phyloP scores from a whole-genome alignment of 352 stramenopile species.

The Peronospora destructor region DNA sequence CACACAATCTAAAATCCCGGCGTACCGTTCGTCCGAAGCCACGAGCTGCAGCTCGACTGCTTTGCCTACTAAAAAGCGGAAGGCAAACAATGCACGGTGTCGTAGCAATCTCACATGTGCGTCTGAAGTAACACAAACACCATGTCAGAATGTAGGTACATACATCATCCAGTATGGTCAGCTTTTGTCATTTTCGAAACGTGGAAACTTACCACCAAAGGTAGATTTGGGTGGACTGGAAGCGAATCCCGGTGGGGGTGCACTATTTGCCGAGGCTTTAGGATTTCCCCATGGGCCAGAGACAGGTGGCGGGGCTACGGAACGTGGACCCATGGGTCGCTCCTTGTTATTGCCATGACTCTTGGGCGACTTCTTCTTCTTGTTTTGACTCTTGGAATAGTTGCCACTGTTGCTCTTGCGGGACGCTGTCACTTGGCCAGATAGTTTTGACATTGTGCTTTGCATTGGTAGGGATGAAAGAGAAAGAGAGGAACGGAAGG shows the following conservation, averaged over 20 bases:
- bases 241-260: slow-evolving; percentile 27
- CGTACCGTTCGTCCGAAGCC: slow-evolving; percentile 48
- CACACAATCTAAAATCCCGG: slow-evolving; percentile 71
- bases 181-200: too few relatives aligned
- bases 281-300: slow-evolving; percentile 33
- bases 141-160: too few relatives aligned
- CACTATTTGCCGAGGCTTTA: slow-evolving; percentile 12
- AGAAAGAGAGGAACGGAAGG: slow-evolving; percentile 2
- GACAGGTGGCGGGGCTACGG: slow-evolving; percentile 30
- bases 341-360: slow-evolving; percentile 19
- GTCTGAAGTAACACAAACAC: slow-evolving; percentile 23
- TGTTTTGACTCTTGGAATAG: slow-evolving; percentile 25
- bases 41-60: slow-evolving; percentile 61
- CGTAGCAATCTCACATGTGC: slow-evolving; percentile 59
- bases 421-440: slow-evolving; percentile 3
- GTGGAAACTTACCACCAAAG: slow-evolving; percentile 39
- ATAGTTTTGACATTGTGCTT: slow-evolving; percentile 10
- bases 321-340: slow-evolving; percentile 9
- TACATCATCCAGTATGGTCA: too few relatives aligned
- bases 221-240: slow-evolving; percentile 9
- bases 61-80: slow-evolving; percentile 76
- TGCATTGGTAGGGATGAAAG: slow-evolving; percentile 18
- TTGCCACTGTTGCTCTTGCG: slow-evolving; percentile 22
- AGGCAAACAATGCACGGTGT: slow-evolving; percentile 74
- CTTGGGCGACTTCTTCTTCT: slow-evolving; percentile 39